A percentile compares a stretch with the other conserved stretches of the same genome.
Conservation (phyloP, 2,329 filamentous ascomycete species). For the Dactylellina leptospora region DNA sequence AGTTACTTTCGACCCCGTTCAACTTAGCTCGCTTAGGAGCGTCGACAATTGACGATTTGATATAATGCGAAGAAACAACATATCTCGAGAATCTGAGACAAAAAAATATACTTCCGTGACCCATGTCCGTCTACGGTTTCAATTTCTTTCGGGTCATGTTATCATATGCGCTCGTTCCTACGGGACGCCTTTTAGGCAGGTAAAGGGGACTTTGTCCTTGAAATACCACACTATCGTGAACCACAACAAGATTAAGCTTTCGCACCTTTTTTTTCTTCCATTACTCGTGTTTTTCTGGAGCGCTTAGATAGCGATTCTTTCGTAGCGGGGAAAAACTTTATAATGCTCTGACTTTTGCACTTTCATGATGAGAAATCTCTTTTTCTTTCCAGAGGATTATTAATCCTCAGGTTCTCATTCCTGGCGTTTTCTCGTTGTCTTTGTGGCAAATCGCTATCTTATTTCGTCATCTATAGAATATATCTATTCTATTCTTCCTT, state of each 20-base stretch:
- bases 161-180: background rate
- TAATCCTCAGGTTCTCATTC: constrained; percentile 17
- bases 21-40: too few relatives aligned
- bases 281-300: too few relatives aligned
- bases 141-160: too few relatives aligned
- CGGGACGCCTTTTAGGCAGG: constrained; percentile 25
- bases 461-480: background rate
- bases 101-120: background rate
- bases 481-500: background rate
- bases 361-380: background rate
- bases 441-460: background rate
- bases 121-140: too few relatives aligned
- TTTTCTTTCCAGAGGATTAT: background rate
- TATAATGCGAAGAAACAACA: too few relatives aligned
- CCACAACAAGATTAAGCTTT: constrained; percentile 16
- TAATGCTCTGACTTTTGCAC: constrained; percentile 6
- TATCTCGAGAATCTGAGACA: background rate
- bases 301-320: background rate
- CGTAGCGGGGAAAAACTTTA: constrained; percentile 29
- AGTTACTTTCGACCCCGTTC: background rate
- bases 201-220: background rate
- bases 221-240: constrained; percentile 1
- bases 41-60: too few relatives aligned
- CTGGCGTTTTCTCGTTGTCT: constrained; percentile 3
- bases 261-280: constrained; percentile 8